Conservation (phyloP, 768 basidiomycete genomes). For the Trametes maxima region DNA sequence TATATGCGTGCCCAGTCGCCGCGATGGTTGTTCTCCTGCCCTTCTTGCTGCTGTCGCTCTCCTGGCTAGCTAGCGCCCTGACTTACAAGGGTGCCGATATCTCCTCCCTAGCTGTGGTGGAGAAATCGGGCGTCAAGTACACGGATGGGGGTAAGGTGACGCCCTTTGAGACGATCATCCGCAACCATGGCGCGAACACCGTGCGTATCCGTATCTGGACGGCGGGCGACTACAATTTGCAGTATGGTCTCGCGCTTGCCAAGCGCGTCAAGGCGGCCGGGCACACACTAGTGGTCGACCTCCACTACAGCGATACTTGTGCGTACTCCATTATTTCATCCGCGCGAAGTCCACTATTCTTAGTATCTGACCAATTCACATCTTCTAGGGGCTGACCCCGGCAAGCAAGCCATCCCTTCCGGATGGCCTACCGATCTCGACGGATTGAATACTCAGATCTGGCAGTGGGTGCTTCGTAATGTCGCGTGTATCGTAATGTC, state of each 20-base stretch:
- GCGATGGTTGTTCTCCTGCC: conserved; percentile 15
- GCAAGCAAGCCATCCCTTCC: conserved; percentile 59
- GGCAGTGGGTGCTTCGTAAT: conserved; percentile 40
- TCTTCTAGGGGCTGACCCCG: conserved; percentile 61
- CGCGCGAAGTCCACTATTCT: background rate
- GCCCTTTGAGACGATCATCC: conserved; percentile 55
- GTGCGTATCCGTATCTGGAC: conserved; percentile 68
- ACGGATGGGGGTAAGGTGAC: conserved; percentile 40
- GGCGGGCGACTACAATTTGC: conserved; percentile 56
- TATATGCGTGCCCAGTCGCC: background rate
- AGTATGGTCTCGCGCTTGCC: conserved; percentile 54
- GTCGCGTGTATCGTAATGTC: background rate
- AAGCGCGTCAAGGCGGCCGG: conserved; percentile 59
- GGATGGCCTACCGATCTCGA: conserved; percentile 53
- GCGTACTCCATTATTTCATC: conserved; percentile 21
- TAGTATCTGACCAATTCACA: background rate
- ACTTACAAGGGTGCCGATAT: conserved; percentile 59
- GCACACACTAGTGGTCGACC: conserved; percentile 55
- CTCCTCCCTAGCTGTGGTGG: conserved; percentile 54
- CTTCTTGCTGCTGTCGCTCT: conserved; percentile 18
- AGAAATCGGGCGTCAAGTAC: conserved; percentile 49
- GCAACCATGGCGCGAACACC: conserved; percentile 55
- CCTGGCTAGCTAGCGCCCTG: conserved; percentile 29
- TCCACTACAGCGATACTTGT: conserved; percentile 71
- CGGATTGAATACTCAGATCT: conserved; percentile 60